Evolutionary conservation across 2,329 filamentous ascomycete species (phyloP).

Genomic region (Geosmithia flava): DNA sequence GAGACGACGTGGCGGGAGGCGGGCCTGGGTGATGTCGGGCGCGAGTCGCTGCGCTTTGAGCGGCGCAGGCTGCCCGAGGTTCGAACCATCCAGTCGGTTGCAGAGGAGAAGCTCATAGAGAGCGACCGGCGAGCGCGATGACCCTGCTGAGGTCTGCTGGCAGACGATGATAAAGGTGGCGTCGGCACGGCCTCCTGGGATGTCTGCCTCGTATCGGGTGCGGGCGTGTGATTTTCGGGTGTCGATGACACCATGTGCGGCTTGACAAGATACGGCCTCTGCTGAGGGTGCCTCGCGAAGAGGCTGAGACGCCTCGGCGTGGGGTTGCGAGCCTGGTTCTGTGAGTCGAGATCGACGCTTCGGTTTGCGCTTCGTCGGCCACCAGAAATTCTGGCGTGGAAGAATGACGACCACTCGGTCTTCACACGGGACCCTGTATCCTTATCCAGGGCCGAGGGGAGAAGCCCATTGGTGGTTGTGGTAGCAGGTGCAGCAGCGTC

Average conservation of each 20-base stretch:
- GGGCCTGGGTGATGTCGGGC: neutral
- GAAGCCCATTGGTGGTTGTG: constrained; percentile 10
- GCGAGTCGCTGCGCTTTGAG: constrained; percentile 30
- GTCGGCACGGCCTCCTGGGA: neutral
- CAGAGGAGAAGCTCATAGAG: constrained; percentile 47
- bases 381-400: constrained; percentile 28
- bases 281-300: constrained; percentile 4
- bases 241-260: constrained; percentile 20
- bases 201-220: neutral
- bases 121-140: constrained; percentile 37
- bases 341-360: constrained; percentile 9
- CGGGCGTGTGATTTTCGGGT: constrained; percentile 1
- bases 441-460: constrained; percentile 12
- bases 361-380: constrained; percentile 8
- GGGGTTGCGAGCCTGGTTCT: constrained; percentile 13
- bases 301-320: constrained; percentile 14
- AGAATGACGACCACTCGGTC: constrained; percentile 41
- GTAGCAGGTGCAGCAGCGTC: neutral
- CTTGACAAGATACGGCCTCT: constrained; percentile 20
- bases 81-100: constrained; percentile 42
- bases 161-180: neutral
- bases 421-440: constrained; percentile 5
- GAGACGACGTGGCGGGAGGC: neutral
- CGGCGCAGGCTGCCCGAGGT: constrained; percentile 42
- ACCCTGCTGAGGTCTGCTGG: constrained; percentile 8